Evolutionary conservation across 208 protist genomes (phyloP).

Genomic region (Leishmania martiniquensis): DNA sequence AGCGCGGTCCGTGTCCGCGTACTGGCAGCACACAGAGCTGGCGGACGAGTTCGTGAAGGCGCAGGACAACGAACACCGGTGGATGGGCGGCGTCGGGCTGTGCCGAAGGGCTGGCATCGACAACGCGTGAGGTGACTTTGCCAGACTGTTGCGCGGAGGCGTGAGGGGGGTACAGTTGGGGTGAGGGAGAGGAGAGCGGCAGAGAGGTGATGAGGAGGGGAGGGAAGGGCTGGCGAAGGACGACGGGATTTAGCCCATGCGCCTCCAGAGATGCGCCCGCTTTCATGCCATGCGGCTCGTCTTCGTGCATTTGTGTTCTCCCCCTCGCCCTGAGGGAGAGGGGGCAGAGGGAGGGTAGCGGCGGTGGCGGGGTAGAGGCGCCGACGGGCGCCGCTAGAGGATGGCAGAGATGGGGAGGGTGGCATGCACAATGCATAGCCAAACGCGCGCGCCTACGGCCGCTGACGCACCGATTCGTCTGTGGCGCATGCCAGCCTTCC

Average conservation of each 20-base stretch:
- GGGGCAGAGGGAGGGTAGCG: neutral
- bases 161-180: neutral
- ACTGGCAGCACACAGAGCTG: slow-evolving; percentile 72
- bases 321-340: neutral
- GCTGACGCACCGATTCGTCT: neutral
- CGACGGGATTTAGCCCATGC: neutral
- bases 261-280: neutral
- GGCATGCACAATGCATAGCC: neutral
- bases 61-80: slow-evolving; percentile 65
- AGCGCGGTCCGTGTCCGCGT: slow-evolving; percentile 47
- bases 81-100: slow-evolving; percentile 51
- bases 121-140: neutral
- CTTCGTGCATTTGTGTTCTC: neutral
- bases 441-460: neutral
- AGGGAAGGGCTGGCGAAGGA: neutral
- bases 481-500: neutral
- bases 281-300: neutral
- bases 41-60: slow-evolving; percentile 60
- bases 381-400: neutral
- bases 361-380: neutral
- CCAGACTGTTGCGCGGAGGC: neutral
- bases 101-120: slow-evolving; percentile 19
- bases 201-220: neutral
- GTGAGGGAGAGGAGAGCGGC: neutral
- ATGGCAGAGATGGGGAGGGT: neutral